Evolutionary conservation across 371 early-diverging fungal species (phyloP), one percentile per base, ranked within the genome.

Genomic region (Mucor circinelloides): DNA sequence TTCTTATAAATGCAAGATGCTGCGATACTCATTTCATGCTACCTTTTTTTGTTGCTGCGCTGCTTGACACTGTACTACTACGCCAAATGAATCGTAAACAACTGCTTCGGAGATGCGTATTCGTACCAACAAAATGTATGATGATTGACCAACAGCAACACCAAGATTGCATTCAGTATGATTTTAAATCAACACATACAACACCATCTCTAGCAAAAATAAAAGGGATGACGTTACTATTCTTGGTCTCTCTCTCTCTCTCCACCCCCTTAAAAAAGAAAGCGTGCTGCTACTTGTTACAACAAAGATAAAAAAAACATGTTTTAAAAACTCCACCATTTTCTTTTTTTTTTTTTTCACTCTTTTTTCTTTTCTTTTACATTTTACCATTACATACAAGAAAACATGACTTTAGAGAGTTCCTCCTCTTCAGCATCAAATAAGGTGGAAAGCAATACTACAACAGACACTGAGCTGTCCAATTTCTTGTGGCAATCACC

Each of bases 401-500:
- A 21, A 21, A 46, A 46, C 19, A 60, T 54, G 59, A 60, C 60
- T 50, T 28, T 60, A 32, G 66, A 66, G 57, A 58, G 58, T 27
- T 58, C 65, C 21, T 65, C 65, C 48, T 31, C 27, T 58, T 32
- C 27, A 13, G 32, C 25, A 19, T 23, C 25, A 58, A 54, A 25
- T 15, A 57, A 28, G 34, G 48, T 44, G 44, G 42, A 27, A 30
- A 58, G 27, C 48, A 48, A 23, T 4, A 61, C 44, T 46, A 57
- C 42, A 44, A 9, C 54, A 50, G 60, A 52, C 32, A 34, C 36
- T 6, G n/a, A 64, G 25, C 69, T 81, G 3, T 68, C 79, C 21
- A 74, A 77, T 21, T 79, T 72, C 54, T 46, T 82, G 38, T 82
- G 82, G 82, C 74, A 79, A 57, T 58, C 79, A 8, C 83, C 83